Evolutionary conservation across 768 basidiomycete species (phyloP), one percentile per base, ranked within the genome.

Genomic region (Omphalotus guepiniiformis): DNA sequence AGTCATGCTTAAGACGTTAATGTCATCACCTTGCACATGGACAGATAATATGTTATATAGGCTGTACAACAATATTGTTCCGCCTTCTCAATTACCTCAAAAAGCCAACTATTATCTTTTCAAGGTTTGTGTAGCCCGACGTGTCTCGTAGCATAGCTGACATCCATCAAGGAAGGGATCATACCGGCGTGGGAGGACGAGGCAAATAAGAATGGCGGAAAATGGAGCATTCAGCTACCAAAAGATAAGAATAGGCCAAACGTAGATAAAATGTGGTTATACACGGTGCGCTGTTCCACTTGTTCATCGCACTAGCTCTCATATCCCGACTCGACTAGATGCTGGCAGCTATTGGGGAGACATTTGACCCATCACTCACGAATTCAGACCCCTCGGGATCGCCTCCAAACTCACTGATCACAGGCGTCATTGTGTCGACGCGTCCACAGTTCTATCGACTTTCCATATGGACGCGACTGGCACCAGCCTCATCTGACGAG

Each of bases 91-190:
- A 60, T 73, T 98, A 53, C 91, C 93, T 30, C 84, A 84, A 66
- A 97, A 96, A 72, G 92, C 93, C n/a, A 98, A 98, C 63, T 99
- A 99, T 67, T 99, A 98, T 72, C 75, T 99, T 54, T 98, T 99
- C 83, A 97, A 96, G 77, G 91, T 85, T 43, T 68, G 18, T 27
- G 9, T 48, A 11, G 26, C 36, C 12, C 11, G 23, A 29, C 18
- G 42, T 13, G 30, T 41, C 4, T 29, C 32, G 30, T 37, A 6
- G 32, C 25, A 27, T 39, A 37, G 9, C 28, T 47, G 39, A 58
- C 16, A 40, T 40, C 25, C 3, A 21, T 41, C n/a, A n/a, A 94
- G 92, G 93, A 93, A 58, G 89, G 86, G 22, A 96, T 97, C 54
- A 95, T 95, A 54, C 93, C 93, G 6, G 94, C 94, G 42, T 96